These are phyloP conservation scores for Streptanthus diversifolius DNA, from an alignment of 345 rosid genomes.

Conservation along the genomic window DNA sequence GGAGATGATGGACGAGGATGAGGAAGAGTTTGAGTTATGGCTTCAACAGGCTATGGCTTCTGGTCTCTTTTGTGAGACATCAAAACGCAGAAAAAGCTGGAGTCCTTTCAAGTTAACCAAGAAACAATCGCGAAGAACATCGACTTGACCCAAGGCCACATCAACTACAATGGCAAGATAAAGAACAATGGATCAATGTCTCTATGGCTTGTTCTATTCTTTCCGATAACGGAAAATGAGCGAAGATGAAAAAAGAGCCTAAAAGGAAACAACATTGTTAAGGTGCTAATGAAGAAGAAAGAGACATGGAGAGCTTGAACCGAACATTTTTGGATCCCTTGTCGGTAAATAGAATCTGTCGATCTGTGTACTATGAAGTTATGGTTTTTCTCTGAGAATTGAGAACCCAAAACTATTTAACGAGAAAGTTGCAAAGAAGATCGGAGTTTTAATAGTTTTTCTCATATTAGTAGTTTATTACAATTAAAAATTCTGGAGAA, in stretches of 20 bases:
- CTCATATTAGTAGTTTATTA: neutral
- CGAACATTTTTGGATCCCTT: neutral
- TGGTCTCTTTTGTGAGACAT: slow-evolving; percentile 84
- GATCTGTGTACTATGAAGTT: neutral
- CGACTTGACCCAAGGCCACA: slow-evolving; percentile 37
- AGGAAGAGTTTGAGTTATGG: slow-evolving; percentile 85
- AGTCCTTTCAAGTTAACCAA: slow-evolving; percentile 81
- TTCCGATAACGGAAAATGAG: neutral
- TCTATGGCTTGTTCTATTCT: neutral
- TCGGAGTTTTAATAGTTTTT: neutral
- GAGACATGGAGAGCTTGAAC: slow-evolving; percentile 6
- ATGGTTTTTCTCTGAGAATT: slow-evolving; percentile 11
- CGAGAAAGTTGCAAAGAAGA: neutral
- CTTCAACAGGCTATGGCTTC: slow-evolving; percentile 84
- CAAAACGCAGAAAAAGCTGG: slow-evolving; percentile 88
- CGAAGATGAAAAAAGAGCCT: neutral
- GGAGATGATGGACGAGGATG: slow-evolving; percentile 91
- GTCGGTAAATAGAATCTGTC: slow-evolving; percentile 17
- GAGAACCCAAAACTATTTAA: slow-evolving; percentile 11
- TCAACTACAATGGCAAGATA: slow-evolving; percentile 2
- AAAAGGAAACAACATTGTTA: neutral
- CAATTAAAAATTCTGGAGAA: neutral
- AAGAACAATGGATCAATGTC: neutral
- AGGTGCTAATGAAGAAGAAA: slow-evolving; percentile 4
- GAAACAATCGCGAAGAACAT: slow-evolving; percentile 85